Conservation (phyloP, 352 stramenopile species). For the Albugo laibachii region DNA sequence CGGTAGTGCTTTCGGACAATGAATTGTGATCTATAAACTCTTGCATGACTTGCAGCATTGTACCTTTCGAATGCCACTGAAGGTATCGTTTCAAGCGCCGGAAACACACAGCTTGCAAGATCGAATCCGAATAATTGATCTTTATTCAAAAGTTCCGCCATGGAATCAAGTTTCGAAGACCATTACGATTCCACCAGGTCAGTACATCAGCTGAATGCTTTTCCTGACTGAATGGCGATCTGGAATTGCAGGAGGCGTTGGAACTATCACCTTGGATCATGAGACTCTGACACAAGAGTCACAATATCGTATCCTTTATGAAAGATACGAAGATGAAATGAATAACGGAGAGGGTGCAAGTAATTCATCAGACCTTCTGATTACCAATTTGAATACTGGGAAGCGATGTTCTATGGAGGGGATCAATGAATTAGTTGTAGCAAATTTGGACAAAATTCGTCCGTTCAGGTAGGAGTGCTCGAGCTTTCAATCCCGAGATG, state of each 20-base stretch:
- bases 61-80: slow-evolving; percentile 58
- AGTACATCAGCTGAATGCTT: background rate
- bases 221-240: background rate
- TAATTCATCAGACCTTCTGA: slow-evolving; percentile 18
- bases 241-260: slow-evolving; percentile 20
- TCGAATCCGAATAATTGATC: slow-evolving; percentile 69
- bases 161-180: slow-evolving; percentile 77
- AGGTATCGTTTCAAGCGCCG: slow-evolving; percentile 57
- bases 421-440: slow-evolving; percentile 61
- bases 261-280: slow-evolving; percentile 60
- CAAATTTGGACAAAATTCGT: slow-evolving; percentile 36
- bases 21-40: background rate
- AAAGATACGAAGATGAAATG: slow-evolving; percentile 49
- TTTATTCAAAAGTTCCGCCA: slow-evolving; percentile 55
- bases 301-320: slow-evolving; percentile 72
- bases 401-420: slow-evolving; percentile 51
- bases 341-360: too few species aligned
- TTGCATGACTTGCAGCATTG: slow-evolving; percentile 23
- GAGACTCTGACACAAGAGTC: slow-evolving; percentile 62
- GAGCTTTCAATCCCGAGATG: background rate
- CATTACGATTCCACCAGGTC: slow-evolving; percentile 57
- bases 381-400: slow-evolving; percentile 68
- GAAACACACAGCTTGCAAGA: slow-evolving; percentile 44
- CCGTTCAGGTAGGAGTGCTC: slow-evolving; percentile 10
- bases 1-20: background rate